phyloP scores from a whole-genome alignment of 2,329 filamentous ascomycete genomes.

The Stromatinia cepivora region DNA sequence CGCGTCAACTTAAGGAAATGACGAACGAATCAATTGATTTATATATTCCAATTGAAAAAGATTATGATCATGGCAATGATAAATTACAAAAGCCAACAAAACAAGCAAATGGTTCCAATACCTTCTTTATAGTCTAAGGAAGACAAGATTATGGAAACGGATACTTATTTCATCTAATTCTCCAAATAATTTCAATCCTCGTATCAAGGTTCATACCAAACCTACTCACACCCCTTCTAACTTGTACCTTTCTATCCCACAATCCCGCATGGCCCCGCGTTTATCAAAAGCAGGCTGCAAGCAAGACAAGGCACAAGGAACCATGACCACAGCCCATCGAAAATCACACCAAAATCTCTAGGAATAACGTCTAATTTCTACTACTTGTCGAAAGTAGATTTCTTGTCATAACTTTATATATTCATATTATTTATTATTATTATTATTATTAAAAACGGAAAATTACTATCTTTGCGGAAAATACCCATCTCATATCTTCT shows the following conservation, averaged over 20 bases:
- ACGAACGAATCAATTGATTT: background rate
- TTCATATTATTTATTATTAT: background rate
- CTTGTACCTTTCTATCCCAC: conserved; percentile 11
- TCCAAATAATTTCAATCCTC: background rate
- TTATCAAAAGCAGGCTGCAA: conserved; percentile 15
- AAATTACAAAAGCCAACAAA: background rate
- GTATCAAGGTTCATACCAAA: background rate
- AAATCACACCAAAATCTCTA: background rate
- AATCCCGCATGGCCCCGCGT: conserved; percentile 13
- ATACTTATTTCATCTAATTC: background rate
- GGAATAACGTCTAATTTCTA: conserved; percentile 2
- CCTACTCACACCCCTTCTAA: background rate
- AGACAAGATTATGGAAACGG: background rate
- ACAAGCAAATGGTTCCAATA: background rate
- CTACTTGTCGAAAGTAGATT: background rate
- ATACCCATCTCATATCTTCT: background rate
- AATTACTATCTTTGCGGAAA: background rate
- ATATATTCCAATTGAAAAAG: background rate
- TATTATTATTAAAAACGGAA: background rate
- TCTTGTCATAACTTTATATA: no score
- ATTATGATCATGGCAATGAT: background rate
- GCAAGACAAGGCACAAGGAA: conserved; percentile 7
- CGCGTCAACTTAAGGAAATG: background rate
- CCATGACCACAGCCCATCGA: conserved; percentile 1
- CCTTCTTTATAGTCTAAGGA: background rate